phyloP scores from a whole-genome alignment of 257 asterid species.

The Lithospermum erythrorhizon region DNA sequence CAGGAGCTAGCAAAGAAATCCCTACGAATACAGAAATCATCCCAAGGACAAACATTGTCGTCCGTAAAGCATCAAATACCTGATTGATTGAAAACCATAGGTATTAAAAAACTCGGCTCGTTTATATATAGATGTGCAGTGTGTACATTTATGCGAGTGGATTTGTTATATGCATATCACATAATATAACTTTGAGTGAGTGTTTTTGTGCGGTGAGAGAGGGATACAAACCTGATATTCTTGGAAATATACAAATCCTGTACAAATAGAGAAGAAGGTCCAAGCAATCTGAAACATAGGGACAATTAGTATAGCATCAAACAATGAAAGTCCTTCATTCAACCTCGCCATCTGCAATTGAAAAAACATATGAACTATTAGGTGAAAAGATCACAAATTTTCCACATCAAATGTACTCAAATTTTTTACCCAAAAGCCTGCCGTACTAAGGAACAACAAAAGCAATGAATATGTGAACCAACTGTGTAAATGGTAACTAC shows the following conservation, averaged over 20 bases:
- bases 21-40: conserved; percentile 87
- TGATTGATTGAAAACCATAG: conserved; percentile 24
- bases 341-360: conserved; percentile 78
- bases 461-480: conserved; percentile 95
- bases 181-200: neutral
- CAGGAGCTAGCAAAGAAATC: conserved; percentile 93
- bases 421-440: conserved; percentile 87
- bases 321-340: conserved; percentile 84
- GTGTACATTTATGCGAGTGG: no score
- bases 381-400: neutral
- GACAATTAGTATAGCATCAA: conserved; percentile 91
- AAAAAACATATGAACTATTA: neutral
- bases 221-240: conserved; percentile 71
- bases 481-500: conserved; percentile 77
- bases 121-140: no score
- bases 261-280: conserved; percentile 95
- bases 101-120: no score
- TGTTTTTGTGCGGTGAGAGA: neutral
- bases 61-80: conserved; percentile 82
- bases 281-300: conserved; percentile 98
- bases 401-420: neutral
- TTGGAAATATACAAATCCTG: conserved; percentile 94
- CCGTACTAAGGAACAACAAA: conserved; percentile 75
- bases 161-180: neutral
- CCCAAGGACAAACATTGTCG: conserved; percentile 89